These are phyloP conservation scores for Pisolithus orientalis DNA, from an alignment of 768 basidiomycete species.

Conservation along the genomic window DNA sequence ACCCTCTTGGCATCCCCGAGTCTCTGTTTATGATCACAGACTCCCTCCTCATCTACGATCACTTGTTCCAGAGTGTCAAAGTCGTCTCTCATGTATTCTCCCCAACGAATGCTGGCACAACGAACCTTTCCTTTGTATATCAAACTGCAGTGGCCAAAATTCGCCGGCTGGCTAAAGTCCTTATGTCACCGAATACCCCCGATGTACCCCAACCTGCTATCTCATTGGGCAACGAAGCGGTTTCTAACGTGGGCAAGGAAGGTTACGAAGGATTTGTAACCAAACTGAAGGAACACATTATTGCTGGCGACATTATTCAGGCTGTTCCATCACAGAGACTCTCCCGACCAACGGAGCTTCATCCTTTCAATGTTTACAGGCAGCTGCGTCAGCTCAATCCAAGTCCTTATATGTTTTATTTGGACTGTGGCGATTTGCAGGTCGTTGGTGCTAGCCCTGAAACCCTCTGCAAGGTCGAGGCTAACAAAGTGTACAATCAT, in stretches of 20 bases:
- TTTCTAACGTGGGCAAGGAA: conserved; percentile 88
- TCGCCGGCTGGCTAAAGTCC: conserved; percentile 67
- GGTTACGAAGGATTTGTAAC: conserved; percentile 93
- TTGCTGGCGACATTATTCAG: conserved; percentile 97
- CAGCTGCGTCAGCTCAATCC: conserved; percentile 93
- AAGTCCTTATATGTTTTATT: conserved; percentile 98
- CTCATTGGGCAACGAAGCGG: conserved; percentile 57
- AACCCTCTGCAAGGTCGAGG: conserved; percentile 92
- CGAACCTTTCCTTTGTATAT: conserved; percentile 80
- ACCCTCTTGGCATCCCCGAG: conserved; percentile 86
- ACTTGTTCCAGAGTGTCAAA: conserved; percentile 91
- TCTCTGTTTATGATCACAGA: conserved; percentile 96
- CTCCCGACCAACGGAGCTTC: conserved; percentile 75
- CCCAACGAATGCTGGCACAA: conserved; percentile 58
- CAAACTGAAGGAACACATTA: conserved; percentile 86
- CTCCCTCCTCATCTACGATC: conserved; percentile 93
- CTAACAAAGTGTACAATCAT: conserved; percentile 91
- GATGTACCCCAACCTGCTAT: conserved; percentile 64
- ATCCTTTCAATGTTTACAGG: conserved; percentile 97
- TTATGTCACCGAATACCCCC: conserved; percentile 46
- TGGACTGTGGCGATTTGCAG: conserved; percentile 90
- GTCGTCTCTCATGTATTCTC: conserved; percentile 94
- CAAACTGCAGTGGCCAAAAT: conserved; percentile 81
- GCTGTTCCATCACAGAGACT: conserved; percentile 95
- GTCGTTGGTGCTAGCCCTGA: conserved; percentile 98